Evolutionary conservation across 768 basidiomycete genomes (phyloP), one percentile per base, ranked within the genome.

Genomic region (Boletales sp.): DNA sequence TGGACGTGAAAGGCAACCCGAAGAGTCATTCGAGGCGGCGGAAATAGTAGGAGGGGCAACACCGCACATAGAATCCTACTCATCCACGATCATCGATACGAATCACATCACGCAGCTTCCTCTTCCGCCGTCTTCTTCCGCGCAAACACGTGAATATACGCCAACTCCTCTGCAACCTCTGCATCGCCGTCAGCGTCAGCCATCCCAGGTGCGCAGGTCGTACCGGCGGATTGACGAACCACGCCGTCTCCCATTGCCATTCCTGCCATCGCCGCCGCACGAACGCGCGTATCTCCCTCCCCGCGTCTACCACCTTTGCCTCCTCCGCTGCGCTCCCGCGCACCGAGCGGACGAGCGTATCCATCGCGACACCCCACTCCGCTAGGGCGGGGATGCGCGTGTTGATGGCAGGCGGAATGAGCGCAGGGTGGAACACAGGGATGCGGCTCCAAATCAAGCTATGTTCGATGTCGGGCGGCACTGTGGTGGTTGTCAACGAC

Each of bases 221-320:
- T 59, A 93, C 90, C 44, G 84, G 87, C 38, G 90, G 90, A 61
- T 93, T 93, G 38, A 90, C 86, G 60, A 92, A 92, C 91, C 91
- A 94, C 2, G 87, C 88, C 0, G 89, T 90, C 69, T 94, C 91
- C 90, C 88, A 94, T n/a, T 79, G 76, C 5, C 60, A 63, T 60
- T 90, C 87, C 15, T 61, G 57, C 91, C 91, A 93, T 42, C 81
- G 71, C 42, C 72, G 74, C 63, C 69, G 73, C 12, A 94, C 78
- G 64, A 86, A 92, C 43, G 66, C 67, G 31, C 78, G 73, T 38
- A 90, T 80, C 54, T 87, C 82, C 38, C 56, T 63, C 7, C 82
- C 83, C 5, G 80, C 84, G 40, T 62, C 63, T 41, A 63, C 63
- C 10, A 86, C 72, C 49, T 80, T 67, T 14, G 51, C 61, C 35